Evolutionary conservation across 805 yeast species (phyloP).

Genomic region (Alloascoidea hylecoeti): DNA sequence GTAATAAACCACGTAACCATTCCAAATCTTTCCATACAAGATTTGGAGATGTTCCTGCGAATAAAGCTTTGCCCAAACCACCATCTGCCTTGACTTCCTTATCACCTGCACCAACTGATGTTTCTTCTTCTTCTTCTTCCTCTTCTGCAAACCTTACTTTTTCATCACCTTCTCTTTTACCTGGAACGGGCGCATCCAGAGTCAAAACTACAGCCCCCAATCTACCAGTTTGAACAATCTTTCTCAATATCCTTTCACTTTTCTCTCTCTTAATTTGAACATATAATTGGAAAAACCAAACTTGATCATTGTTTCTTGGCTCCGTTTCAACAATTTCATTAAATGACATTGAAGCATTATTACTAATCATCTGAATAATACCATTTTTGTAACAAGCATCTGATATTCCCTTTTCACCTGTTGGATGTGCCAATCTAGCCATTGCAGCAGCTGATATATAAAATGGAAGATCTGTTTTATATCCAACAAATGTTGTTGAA

Average conservation of each 20-base stretch:
- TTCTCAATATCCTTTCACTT: constrained; percentile 17
- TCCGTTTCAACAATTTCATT: constrained; percentile 24
- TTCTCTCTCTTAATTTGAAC: constrained; percentile 25
- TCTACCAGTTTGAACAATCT: constrained; percentile 23
- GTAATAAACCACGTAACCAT: constrained; percentile 9
- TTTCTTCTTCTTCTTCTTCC: constrained; percentile 17
- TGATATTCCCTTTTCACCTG: constrained; percentile 28
- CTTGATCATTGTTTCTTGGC: constrained; percentile 15
- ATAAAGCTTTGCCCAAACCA: constrained; percentile 17
- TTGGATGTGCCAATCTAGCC: constrained; percentile 26
- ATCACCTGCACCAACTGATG: constrained; percentile 7
- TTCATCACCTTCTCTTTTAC: constrained; percentile 34
- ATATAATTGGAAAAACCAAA: constrained; percentile 36
- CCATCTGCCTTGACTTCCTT: constrained; percentile 14
- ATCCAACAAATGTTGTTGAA: constrained; percentile 33
- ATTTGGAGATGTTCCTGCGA: constrained; percentile 14
- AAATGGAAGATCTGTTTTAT: constrained; percentile 27
- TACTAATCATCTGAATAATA: constrained; percentile 33
- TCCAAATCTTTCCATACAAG: constrained; percentile 9
- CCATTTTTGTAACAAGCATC: constrained; percentile 24
- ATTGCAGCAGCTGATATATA: constrained; percentile 35
- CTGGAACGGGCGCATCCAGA: constrained; percentile 36
- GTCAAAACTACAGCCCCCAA: constrained; percentile 32
- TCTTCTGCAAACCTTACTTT: constrained; percentile 16
- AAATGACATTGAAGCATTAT: constrained; percentile 23